phyloP scores from a whole-genome alignment of 768 basidiomycete species.

The Russula griseocarnosa region DNA sequence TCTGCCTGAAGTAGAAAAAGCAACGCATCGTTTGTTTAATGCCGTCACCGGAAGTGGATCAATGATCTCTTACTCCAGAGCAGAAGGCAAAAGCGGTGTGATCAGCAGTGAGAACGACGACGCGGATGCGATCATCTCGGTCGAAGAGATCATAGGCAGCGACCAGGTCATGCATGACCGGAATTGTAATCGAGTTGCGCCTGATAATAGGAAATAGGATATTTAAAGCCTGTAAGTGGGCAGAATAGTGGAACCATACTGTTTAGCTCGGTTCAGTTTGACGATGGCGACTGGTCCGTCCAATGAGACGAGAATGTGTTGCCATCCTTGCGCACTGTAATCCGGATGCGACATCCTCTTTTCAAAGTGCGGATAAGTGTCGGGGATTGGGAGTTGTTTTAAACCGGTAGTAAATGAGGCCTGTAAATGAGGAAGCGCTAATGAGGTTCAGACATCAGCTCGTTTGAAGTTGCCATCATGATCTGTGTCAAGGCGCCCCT shows the following conservation, averaged over 20 bases:
- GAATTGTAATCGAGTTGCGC: slow-evolving; percentile 43
- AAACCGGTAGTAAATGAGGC: no score
- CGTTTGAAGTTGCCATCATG: no score
- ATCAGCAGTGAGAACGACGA: slow-evolving; percentile 50
- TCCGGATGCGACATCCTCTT: slow-evolving; percentile 21
- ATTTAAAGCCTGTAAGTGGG: neutral
- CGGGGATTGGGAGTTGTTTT: no score
- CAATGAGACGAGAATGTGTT: slow-evolving; percentile 42
- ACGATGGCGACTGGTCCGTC: slow-evolving; percentile 46
- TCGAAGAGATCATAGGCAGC: slow-evolving; percentile 46
- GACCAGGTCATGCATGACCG: slow-evolving; percentile 40
- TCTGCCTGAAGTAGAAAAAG: slow-evolving; percentile 41
- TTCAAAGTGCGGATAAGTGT: neutral
- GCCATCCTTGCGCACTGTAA: slow-evolving; percentile 35
- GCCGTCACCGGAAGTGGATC: neutral
- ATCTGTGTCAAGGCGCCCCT: no score
- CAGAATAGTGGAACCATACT: slow-evolving; percentile 35
- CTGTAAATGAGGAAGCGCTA: no score
- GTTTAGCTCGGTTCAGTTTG: slow-evolving; percentile 45
- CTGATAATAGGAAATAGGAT: slow-evolving; percentile 33
- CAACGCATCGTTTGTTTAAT: neutral
- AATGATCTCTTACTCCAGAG: slow-evolving; percentile 44
- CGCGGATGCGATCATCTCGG: slow-evolving; percentile 51
- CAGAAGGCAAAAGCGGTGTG: slow-evolving; percentile 50
- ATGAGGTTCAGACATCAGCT: no score